Evolutionary conservation across 495 filamentous ascomycete species (phyloP).

Genomic region (Darksidea phi): DNA sequence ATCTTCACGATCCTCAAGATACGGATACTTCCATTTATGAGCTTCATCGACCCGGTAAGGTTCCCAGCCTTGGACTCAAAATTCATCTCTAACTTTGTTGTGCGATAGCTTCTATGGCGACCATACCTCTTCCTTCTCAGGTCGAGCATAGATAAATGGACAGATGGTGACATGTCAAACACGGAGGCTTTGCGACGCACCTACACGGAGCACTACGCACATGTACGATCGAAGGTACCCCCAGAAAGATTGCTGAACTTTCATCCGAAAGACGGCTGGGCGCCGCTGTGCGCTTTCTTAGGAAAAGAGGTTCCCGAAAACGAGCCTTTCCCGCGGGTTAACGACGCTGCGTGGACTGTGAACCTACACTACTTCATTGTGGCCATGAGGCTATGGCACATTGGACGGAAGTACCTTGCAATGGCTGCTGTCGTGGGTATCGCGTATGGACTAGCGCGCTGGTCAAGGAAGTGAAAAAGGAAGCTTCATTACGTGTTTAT

Average conservation of each 20-base stretch:
- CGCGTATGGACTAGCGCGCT: too few species aligned
- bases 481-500: too few species aligned
- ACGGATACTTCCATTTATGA: conserved; percentile 8
- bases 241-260: conserved; percentile 10
- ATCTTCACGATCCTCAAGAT: conserved; percentile 10
- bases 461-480: too few species aligned
- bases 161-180: conserved; percentile 5
- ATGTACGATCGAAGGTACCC: conserved; percentile 6
- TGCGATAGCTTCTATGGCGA: conserved; percentile 7
- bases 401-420: conserved; percentile 7
- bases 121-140: conserved; percentile 4
- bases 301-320: conserved; percentile 10
- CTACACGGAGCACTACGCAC: conserved; percentile 8
- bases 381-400: background rate
- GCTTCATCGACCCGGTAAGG: conserved; percentile 6
- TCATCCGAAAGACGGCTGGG: conserved; percentile 22
- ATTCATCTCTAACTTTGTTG: background rate
- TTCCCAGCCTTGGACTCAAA: background rate
- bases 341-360: conserved; percentile 12
- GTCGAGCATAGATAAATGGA: conserved; percentile 1
- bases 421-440: too few species aligned
- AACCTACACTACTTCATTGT: conserved; percentile 5
- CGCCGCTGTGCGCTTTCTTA: conserved; percentile 14
- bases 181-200: background rate
- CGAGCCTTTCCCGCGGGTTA: conserved; percentile 11